Percentiles rank a stretch among this genome's conserved stretches.
These are phyloP conservation scores for cucumber (Cucumis sativus) DNA, from an alignment of 306 rosid species.

Conservation along the genomic window Cucumber_9930_V3 NC_026661.2:3272001-3272500, in stretches of 20 bases:
- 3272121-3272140: constrained; percentile 87
- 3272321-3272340: background rate
- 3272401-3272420: constrained; percentile 89
- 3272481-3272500: constrained; percentile 75
- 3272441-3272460: constrained; percentile 86
- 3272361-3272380: background rate
- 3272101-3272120: constrained; percentile 86
- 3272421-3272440: constrained; percentile 83
- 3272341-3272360: background rate
- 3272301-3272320: background rate
- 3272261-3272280: background rate
- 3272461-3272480: constrained; percentile 81
- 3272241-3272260: background rate
- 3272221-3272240: background rate
- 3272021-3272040: constrained; percentile 83
- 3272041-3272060: constrained; percentile 92
- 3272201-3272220: background rate
- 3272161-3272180: constrained; percentile 84
- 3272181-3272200: constrained; percentile 1
- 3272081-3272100: constrained; percentile 86
- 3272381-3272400: constrained; percentile 58
- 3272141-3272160: constrained; percentile 76
- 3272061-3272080: constrained; percentile 89
- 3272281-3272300: background rate
- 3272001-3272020: constrained; percentile 75